phyloP scores from a whole-genome alignment of 2,329 filamentous ascomycete species.

The Clonostachys rhizophaga region DNA sequence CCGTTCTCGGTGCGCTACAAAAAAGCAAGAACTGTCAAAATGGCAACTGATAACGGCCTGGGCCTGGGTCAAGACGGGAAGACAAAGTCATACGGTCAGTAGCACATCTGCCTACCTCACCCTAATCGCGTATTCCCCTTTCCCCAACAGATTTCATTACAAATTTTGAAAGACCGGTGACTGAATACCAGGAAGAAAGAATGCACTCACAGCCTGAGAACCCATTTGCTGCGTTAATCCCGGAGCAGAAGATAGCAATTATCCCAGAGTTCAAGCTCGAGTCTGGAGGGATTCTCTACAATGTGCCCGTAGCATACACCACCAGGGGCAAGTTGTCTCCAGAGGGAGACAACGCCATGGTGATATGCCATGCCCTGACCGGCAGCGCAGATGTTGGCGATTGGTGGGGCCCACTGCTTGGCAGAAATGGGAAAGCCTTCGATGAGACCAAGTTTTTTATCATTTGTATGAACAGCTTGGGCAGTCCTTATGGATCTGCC shows the following conservation, averaged over 20 bases:
- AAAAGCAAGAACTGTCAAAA: too few species aligned
- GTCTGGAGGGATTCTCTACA: conserved; percentile 77
- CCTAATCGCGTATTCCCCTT: too few species aligned
- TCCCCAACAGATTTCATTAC: too few species aligned
- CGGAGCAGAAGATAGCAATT: conserved; percentile 81
- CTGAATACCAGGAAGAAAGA: conserved; percentile 67
- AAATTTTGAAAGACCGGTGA: conserved; percentile 22
- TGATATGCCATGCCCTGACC: conserved; percentile 80
- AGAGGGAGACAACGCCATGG: conserved; percentile 62
- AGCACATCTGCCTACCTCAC: too few species aligned
- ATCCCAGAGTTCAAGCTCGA: conserved; percentile 90
- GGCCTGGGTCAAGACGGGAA: too few species aligned
- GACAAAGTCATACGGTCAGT: too few species aligned
- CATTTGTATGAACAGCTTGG: conserved; percentile 80
- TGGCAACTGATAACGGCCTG: too few species aligned
- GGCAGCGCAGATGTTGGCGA: conserved; percentile 81
- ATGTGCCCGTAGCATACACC: conserved; percentile 69
- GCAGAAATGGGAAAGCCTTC: conserved; percentile 73
- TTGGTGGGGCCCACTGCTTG: conserved; percentile 84
- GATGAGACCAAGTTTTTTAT: conserved; percentile 82
- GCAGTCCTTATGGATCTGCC: conserved; percentile 82
- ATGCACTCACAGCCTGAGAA: conserved; percentile 76
- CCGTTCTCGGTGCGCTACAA: too few species aligned
- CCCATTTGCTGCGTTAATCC: conserved; percentile 80
- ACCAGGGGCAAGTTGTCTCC: conserved; percentile 57